phyloP scores from a whole-genome alignment of 2,329 filamentous ascomycete genomes.

The Trichoderma sp. region DNA sequence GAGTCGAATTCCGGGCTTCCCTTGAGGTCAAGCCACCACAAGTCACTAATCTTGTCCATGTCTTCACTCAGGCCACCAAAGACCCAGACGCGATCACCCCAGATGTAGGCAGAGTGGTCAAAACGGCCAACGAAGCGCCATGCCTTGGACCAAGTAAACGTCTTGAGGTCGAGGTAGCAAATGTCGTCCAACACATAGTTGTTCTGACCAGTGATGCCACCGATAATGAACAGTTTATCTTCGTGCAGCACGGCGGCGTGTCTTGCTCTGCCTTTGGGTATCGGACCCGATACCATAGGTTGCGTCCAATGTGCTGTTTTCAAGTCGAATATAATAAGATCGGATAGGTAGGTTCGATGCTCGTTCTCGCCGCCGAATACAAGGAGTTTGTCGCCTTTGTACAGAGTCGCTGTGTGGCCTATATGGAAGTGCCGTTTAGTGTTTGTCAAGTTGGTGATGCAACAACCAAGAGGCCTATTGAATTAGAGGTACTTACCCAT shows the following conservation, averaged over 20 bases:
- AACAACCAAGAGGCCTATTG: background rate
- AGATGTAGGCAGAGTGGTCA: conserved; percentile 93
- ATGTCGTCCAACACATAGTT: conserved; percentile 94
- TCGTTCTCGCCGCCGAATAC: conserved; percentile 99
- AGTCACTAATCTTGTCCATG: conserved; percentile 93
- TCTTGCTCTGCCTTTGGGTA: conserved; percentile 85
- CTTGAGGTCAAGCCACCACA: conserved; percentile 97
- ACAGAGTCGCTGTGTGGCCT: conserved; percentile 94
- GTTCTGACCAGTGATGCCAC: conserved; percentile 90
- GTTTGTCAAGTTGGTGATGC: background rate
- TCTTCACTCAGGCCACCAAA: conserved; percentile 93
- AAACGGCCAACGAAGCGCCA: conserved; percentile 96
- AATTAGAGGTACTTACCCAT: conserved; percentile 89
- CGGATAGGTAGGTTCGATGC: conserved; percentile 89
- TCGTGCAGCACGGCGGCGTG: conserved; percentile 94
- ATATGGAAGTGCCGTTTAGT: conserved; percentile 36
- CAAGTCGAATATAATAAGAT: conserved; percentile 93
- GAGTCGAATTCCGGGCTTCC: conserved; percentile 82
- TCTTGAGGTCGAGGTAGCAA: conserved; percentile 94
- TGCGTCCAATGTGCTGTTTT: conserved; percentile 95
- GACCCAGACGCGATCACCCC: conserved; percentile 89
- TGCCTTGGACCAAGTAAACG: conserved; percentile 92
- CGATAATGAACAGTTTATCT: conserved; percentile 93
- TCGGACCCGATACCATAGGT: conserved; percentile 76
- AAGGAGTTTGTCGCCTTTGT: conserved; percentile 90